Evolutionary conservation across 257 asterid genomes (phyloP), one percentile per base, ranked within the genome.

Genomic region (Schizonepeta tenuifolia): DNA sequence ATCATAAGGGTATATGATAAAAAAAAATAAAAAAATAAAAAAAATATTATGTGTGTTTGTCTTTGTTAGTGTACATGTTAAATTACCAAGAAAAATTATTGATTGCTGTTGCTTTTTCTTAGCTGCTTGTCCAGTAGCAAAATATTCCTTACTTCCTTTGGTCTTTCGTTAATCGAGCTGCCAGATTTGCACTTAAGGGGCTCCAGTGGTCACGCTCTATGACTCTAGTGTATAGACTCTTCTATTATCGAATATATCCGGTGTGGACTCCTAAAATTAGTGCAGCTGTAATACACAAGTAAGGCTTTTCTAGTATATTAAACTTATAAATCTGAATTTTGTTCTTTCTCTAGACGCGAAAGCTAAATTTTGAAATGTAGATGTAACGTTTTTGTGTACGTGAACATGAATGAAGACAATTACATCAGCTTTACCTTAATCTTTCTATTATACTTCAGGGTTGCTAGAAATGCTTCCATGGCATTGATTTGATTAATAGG

Each of bases 91-190:
- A 47, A 62, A 49, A 4, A 11, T 13, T 17, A 2, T 22, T 5
- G 18, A 46, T 35, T 10, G 40, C 57, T 38, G 22, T 54, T 50
- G 28, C 54, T 7, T 51, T 51, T 73, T 61, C 22, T 72, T 62
- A 18, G 28, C 54, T 73, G 65, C 44, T 12, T 11, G 35, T 50
- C 3, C 11, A 12, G 31, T 10, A n/a, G 24, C 28, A 31, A 47
- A 12, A 40, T n/a, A 22, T 55, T 31, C 21, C 40, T 2, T 65
- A 11, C 24, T 31, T 69, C 22, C 10, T 54, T 22, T 53, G 17
- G 26, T 20, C 38, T 31, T 26, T 28, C 2, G 18, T 3, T 46
- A 67, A 41, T 40, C 46, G 14, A 26, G 17, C 60, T 51, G 63
- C 74, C 57, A 70, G 28, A 9, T 20, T 54, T 18, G 24, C 46